Evolutionary conservation across 805 yeast species (phyloP).

Genomic region (Priceomyces melissophilus): DNA sequence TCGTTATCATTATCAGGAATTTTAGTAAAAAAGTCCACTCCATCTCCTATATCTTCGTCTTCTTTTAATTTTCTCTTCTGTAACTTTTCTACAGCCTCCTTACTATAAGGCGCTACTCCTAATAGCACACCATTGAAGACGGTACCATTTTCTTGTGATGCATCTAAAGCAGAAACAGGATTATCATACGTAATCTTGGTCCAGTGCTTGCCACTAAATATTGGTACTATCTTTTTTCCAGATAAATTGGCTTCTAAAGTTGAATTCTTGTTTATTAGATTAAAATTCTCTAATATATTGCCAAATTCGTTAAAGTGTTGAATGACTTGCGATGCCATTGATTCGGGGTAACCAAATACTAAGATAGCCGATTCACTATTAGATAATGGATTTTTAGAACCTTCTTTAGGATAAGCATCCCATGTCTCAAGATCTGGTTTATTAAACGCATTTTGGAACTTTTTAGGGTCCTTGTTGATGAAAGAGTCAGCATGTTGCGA

Average conservation of each 20-base stretch:
- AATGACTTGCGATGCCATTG: conserved; percentile 61
- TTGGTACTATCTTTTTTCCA: conserved; percentile 45
- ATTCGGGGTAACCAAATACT: conserved; percentile 87
- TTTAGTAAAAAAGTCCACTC: conserved; percentile 10
- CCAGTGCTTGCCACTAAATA: conserved; percentile 87
- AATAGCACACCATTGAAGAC: conserved; percentile 61
- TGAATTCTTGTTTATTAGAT: conserved; percentile 21
- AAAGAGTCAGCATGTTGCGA: conserved; percentile 37
- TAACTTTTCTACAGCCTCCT: conserved; percentile 57
- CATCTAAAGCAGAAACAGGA: conserved; percentile 72
- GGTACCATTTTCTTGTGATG: conserved; percentile 78
- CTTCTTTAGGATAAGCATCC: conserved; percentile 10
- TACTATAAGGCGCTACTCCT: conserved; percentile 70
- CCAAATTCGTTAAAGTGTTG: conserved; percentile 80
- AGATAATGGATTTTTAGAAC: conserved; percentile 19
- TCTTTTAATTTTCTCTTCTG: conserved; percentile 41
- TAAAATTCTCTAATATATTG: conserved; percentile 70
- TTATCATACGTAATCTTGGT: conserved; percentile 82
- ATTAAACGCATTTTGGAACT: conserved; percentile 45
- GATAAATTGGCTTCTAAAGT: conserved; percentile 3
- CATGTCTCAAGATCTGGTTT: conserved; percentile 3
- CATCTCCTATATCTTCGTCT: conserved; percentile 49
- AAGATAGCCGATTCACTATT: conserved; percentile 62
- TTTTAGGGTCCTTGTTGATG: conserved; percentile 44
- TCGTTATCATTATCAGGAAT: conserved; percentile 5